Evolutionary conservation across 1,284 basidiomycete species (phyloP).

Genomic region (Rugiboletus extremiorientalis): DNA sequence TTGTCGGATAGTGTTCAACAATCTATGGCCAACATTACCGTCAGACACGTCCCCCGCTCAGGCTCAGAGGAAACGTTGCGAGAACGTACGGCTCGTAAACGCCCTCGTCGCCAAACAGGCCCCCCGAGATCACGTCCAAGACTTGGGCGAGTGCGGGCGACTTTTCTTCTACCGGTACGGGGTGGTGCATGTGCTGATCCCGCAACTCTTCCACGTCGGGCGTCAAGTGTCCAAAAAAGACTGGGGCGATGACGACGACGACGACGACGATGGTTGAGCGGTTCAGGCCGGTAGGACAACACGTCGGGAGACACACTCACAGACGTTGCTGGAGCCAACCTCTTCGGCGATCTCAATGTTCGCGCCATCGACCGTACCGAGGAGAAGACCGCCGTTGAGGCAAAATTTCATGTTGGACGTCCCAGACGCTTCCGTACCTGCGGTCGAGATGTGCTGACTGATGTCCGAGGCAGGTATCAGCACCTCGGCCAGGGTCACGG

Average conservation of each 20-base stretch:
- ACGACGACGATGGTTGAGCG: neutral
- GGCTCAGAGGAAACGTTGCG: no score
- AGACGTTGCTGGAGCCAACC: slow-evolving; percentile 70
- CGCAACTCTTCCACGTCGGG: slow-evolving; percentile 82
- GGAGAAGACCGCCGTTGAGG: slow-evolving; percentile 83
- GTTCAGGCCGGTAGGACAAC: no score
- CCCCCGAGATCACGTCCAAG: slow-evolving; percentile 67
- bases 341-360: slow-evolving; percentile 96
- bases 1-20: slow-evolving; percentile 74
- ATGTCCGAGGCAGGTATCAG: slow-evolving; percentile 91
- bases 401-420: slow-evolving; percentile 95
- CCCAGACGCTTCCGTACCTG: slow-evolving; percentile 87
- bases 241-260: slow-evolving; percentile 52
- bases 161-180: slow-evolving; percentile 76
- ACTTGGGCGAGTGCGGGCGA: slow-evolving; percentile 77
- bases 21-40: no score
- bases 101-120: slow-evolving; percentile 73
- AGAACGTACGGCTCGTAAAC: slow-evolving; percentile 73
- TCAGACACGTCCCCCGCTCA: no score
- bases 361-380: slow-evolving; percentile 87
- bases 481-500: slow-evolving; percentile 86
- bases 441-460: slow-evolving; percentile 91
- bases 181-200: slow-evolving; percentile 81
- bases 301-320: slow-evolving; percentile 38
- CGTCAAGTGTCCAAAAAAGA: slow-evolving; percentile 84